Percentiles rank a stretch among this genome's conserved stretches.
Conservation (phyloP, 106 monocot species). For the Allium fistulosum region DNA sequence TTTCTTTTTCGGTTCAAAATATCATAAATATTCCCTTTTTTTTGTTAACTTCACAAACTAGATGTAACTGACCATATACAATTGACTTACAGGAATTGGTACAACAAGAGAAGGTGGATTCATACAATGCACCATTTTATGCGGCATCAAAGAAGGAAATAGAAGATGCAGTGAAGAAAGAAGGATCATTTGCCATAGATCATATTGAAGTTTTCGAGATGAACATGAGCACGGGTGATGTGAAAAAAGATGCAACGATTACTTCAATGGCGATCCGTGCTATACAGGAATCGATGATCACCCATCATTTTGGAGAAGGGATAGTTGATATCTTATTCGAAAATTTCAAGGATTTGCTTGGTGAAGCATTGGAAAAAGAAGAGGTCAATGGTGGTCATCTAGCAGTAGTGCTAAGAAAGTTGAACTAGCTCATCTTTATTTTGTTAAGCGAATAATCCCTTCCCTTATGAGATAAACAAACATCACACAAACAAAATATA, state of each 20-base stretch:
- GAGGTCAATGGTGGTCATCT: conserved; percentile 26
- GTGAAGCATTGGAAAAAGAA: conserved; percentile 28
- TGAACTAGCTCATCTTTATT: neutral
- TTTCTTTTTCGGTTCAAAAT: neutral
- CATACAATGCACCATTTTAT: conserved; percentile 71
- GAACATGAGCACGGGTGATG: conserved; percentile 17
- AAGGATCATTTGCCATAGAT: conserved; percentile 53
- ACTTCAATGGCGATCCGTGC: conserved; percentile 52
- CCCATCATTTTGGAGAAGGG: conserved; percentile 56
- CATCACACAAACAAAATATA: too few relatives aligned
- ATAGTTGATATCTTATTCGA: conserved; percentile 46
- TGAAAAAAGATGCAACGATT: conserved; percentile 19
- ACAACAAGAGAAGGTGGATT: conserved; percentile 38
- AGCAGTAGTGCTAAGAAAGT: conserved; percentile 35
- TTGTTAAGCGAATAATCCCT: too few relatives aligned
- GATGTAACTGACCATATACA: too few relatives aligned
- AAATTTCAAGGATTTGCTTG: conserved; percentile 31
- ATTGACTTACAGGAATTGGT: conserved; percentile 26
- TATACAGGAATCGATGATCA: conserved; percentile 63
- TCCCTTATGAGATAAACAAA: too few relatives aligned
- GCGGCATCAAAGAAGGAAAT: conserved; percentile 56
- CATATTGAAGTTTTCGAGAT: conserved; percentile 32
- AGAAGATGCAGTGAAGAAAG: conserved; percentile 33
- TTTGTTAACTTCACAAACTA: too few relatives aligned
- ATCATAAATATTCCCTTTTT: neutral